Percentiles rank a stretch among this genome's conserved stretches.
phyloP scores from a whole-genome alignment of 768 basidiomycete genomes.

The Krasilnikovozyma curviuscula region DNA sequence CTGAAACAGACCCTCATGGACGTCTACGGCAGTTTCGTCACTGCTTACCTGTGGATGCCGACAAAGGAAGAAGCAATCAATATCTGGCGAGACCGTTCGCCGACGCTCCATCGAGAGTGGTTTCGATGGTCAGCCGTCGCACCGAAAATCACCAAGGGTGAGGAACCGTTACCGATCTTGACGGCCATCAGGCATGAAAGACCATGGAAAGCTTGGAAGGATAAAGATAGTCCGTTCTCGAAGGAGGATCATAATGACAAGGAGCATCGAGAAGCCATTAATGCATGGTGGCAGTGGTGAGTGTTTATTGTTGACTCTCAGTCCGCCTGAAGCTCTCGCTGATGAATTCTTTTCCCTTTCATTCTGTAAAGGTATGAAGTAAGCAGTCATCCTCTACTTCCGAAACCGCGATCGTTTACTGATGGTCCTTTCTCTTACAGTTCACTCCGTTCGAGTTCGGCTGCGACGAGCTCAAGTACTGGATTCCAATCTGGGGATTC shows the following conservation, averaged over 20 bases:
- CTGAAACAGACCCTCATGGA: conserved; percentile 7
- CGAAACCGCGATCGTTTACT: too few species aligned
- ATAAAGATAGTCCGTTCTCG: conserved; percentile 9
- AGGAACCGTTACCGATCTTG: conserved; percentile 12
- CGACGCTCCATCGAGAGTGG: conserved; percentile 11
- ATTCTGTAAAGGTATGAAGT: too few species aligned
- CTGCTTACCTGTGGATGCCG: conserved; percentile 8
- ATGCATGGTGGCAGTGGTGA: conserved; percentile 14
- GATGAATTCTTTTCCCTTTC: too few species aligned
- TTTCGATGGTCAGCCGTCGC: conserved; percentile 12
- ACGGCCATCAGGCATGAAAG: conserved; percentile 13
- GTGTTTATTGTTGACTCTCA: not conserved
- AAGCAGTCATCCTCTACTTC: too few species aligned
- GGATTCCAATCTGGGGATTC: conserved; percentile 13
- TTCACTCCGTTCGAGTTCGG: conserved; percentile 11
- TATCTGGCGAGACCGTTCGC: conserved; percentile 9
- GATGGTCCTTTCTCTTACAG: not conserved
- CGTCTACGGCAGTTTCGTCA: conserved; percentile 8
- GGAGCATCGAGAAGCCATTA: conserved; percentile 9
- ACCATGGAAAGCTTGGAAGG: conserved; percentile 13
- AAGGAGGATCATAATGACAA: conserved; percentile 11
- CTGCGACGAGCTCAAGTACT: conserved; percentile 13
- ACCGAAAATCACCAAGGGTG: conserved; percentile 10
- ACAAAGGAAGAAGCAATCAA: conserved; percentile 6
- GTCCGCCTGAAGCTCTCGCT: too few species aligned